Conservation (phyloP, 1,139 yeast species). For the Pichia sorboxylosa region DNA sequence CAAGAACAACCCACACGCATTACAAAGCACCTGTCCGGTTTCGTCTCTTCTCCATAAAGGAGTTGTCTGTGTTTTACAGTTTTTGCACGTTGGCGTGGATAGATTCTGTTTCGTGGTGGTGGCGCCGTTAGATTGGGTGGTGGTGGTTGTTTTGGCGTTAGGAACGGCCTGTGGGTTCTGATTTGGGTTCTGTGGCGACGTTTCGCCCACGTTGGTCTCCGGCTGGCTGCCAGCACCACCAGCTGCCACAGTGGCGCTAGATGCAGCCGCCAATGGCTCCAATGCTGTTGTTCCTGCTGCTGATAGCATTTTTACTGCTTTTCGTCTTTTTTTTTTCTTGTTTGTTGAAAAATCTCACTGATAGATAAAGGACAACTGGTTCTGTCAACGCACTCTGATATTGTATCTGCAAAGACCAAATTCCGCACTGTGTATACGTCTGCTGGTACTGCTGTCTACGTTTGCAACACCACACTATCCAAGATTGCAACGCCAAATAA, state of each 20-base stretch:
- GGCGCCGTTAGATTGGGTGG: constrained; percentile 29
- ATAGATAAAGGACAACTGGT: too few relatives aligned
- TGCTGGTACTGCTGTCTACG: too few relatives aligned
- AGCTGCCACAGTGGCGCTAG: background rate
- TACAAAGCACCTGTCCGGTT: constrained; percentile 83
- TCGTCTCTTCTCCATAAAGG: constrained; percentile 95
- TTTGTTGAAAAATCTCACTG: too few relatives aligned
- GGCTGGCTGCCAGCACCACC: background rate
- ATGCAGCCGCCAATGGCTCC: background rate
- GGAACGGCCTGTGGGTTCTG: constrained; percentile 26
- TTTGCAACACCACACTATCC: too few relatives aligned
- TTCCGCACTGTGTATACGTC: too few relatives aligned
- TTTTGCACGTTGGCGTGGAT: constrained; percentile 67
- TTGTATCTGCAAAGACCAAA: too few relatives aligned
- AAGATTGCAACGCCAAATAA: too few relatives aligned
- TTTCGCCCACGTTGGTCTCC: too few relatives aligned
- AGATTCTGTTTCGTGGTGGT: constrained; percentile 34
- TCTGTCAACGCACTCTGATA: too few relatives aligned
- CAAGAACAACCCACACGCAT: constrained; percentile 88
- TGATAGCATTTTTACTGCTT: too few relatives aligned
- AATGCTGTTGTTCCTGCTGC: background rate
- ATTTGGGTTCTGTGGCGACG: too few relatives aligned
- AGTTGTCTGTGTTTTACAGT: constrained; percentile 85
- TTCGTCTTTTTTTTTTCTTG: too few relatives aligned
- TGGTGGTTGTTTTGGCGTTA: constrained; percentile 37